Percentiles rank a stretch among this genome's conserved stretches.
Evolutionary conservation across 176 grass and related monocot species (phyloP).

Genomic region (Aegilops longissima): DNA sequence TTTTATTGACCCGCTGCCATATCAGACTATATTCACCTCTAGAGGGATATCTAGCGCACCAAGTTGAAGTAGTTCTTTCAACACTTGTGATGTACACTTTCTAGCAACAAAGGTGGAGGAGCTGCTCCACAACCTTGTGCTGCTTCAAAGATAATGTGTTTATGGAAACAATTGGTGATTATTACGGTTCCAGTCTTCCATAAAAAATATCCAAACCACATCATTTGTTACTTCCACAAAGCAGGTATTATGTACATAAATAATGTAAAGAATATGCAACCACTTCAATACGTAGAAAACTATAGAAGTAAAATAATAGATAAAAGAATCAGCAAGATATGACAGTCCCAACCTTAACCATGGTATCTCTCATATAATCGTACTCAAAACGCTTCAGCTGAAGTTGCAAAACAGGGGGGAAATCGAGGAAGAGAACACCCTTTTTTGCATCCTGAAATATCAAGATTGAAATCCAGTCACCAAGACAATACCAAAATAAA

Average conservation of each 20-base stretch:
- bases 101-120: neutral
- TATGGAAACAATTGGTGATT: neutral
- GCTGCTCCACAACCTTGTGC: neutral
- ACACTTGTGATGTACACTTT: neutral
- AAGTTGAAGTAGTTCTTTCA: neutral
- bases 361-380: conserved; percentile 83
- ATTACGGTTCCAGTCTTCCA: neutral
- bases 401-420: conserved; percentile 93
- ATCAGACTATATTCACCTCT: neutral
- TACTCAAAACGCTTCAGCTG: conserved; percentile 94
- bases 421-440: conserved; percentile 87
- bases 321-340: conserved; percentile 4
- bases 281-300: neutral
- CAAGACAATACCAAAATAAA: conserved; percentile 32
- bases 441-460: conserved; percentile 81
- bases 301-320: conserved; percentile 17
- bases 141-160: neutral
- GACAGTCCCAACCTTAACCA: conserved; percentile 72
- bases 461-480: conserved; percentile 27
- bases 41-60: neutral
- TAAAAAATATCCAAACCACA: neutral
- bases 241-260: neutral
- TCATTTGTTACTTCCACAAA: neutral
- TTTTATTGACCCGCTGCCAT: neutral
- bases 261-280: neutral